Conservation (phyloP, 2,329 filamentous ascomycete species). For the Talaromyces sp. region DNA sequence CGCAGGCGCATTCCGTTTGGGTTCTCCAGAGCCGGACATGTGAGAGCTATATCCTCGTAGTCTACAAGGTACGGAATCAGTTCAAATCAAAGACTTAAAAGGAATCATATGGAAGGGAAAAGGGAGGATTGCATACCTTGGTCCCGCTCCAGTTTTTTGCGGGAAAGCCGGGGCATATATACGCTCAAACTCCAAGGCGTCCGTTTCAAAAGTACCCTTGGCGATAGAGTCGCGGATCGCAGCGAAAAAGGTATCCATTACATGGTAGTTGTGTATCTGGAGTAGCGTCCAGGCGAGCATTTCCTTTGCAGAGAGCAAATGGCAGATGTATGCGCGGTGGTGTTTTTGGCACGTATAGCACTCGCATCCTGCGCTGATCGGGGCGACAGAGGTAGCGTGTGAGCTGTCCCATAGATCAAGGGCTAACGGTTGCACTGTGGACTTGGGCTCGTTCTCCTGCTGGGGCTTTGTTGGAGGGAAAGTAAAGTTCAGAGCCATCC, state of each 20-base stretch:
- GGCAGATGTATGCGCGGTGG: conserved; percentile 80
- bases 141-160: conserved; percentile 67
- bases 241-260: conserved; percentile 67
- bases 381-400: conserved; percentile 57
- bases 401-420: conserved; percentile 67
- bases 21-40: conserved; percentile 56
- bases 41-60: conserved; percentile 79
- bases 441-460: conserved; percentile 7
- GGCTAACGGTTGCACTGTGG: conserved; percentile 51
- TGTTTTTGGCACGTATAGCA: conserved; percentile 84
- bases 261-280: conserved; percentile 82
- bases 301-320: conserved; percentile 83
- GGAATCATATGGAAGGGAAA: neutral
- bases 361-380: conserved; percentile 58
- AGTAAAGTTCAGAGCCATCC: conserved; percentile 72
- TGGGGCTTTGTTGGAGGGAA: conserved; percentile 51
- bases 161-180: conserved; percentile 68
- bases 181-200: conserved; percentile 55
- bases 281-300: conserved; percentile 95
- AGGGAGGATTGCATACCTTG: conserved; percentile 46
- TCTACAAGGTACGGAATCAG: conserved; percentile 26
- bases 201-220: conserved; percentile 48
- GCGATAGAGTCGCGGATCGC: conserved; percentile 61
- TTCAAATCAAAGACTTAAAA: no score
- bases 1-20: conserved; percentile 60